Conservation (phyloP, 1,284 basidiomycete genomes). For the Boletus semigastroideus region DNA sequence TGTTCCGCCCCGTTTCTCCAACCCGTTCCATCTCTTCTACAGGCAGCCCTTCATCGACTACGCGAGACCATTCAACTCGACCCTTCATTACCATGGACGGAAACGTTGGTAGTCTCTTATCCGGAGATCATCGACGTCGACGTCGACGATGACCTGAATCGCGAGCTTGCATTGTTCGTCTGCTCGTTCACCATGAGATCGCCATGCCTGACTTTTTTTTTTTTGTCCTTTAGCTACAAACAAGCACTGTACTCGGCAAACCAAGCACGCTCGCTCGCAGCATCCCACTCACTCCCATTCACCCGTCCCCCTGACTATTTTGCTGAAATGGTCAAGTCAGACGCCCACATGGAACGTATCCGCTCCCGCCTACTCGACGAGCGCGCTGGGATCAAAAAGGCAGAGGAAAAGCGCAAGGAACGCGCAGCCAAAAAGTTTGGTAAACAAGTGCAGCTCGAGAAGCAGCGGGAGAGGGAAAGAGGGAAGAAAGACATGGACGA, state of each 20-base stretch:
- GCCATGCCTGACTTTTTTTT: background rate
- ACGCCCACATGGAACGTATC: slow-evolving; percentile 97
- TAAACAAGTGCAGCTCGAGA: slow-evolving; percentile 92
- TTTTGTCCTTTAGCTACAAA: slow-evolving; percentile 72
- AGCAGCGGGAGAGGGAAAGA: slow-evolving; percentile 74
- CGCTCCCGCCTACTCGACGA: slow-evolving; percentile 91
- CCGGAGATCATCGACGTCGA: slow-evolving; percentile 76
- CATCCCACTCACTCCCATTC: slow-evolving; percentile 80
- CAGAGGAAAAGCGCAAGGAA: slow-evolving; percentile 89
- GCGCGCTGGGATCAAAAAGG: slow-evolving; percentile 84
- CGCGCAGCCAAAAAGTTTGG: slow-evolving; percentile 98
- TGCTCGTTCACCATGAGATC: slow-evolving; percentile 10
- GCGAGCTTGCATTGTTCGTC: slow-evolving; percentile 90
- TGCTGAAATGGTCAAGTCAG: slow-evolving; percentile 98
- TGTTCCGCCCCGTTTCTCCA: background rate
- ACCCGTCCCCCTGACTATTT: slow-evolving; percentile 95
- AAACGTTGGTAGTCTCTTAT: slow-evolving; percentile 77
- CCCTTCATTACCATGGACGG: slow-evolving; percentile 79
- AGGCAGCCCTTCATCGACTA: slow-evolving; percentile 83
- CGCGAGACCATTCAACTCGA: slow-evolving; percentile 78
- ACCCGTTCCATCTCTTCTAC: background rate
- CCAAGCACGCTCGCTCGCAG: slow-evolving; percentile 71
- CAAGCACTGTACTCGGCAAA: slow-evolving; percentile 87
- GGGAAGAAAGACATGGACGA: slow-evolving; percentile 85
- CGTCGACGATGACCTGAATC: slow-evolving; percentile 86